Evolutionary conservation across 2,329 filamentous ascomycete genomes (phyloP).

Genomic region (Fusarium brachygibbosum): DNA sequence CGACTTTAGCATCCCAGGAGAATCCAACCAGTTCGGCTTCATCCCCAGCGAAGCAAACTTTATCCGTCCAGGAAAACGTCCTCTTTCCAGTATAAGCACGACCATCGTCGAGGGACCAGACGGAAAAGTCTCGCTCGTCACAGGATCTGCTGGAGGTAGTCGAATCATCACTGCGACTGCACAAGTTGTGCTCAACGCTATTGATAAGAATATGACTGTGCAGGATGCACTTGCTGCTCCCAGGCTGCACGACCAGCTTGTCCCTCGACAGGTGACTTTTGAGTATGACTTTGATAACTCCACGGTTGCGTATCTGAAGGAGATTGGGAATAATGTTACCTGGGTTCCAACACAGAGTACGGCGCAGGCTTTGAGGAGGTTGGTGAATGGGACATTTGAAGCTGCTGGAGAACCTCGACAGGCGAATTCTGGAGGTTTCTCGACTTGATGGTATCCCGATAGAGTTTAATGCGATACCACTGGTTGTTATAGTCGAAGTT

Average conservation of each 20-base stretch:
- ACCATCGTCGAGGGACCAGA: conserved; percentile 81
- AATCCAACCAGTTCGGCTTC: conserved; percentile 81
- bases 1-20: conserved; percentile 83
- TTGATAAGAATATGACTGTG: conserved; percentile 75
- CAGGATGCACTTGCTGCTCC: conserved; percentile 75
- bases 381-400: conserved; percentile 78
- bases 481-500: too few relatives aligned
- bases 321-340: conserved; percentile 79
- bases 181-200: conserved; percentile 80
- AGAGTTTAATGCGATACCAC: too few relatives aligned
- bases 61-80: conserved; percentile 80
- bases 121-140: conserved; percentile 76
- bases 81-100: conserved; percentile 82
- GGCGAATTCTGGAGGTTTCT: conserved; percentile 76
- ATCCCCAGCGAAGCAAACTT: conserved; percentile 81
- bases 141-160: conserved; percentile 85
- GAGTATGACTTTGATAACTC: conserved; percentile 80
- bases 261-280: conserved; percentile 76
- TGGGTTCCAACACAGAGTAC: conserved; percentile 76
- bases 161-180: conserved; percentile 86
- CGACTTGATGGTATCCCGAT: conserved; percentile 33
- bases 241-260: conserved; percentile 85
- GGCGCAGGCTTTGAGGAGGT: conserved; percentile 77
- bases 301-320: conserved; percentile 75
- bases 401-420: conserved; percentile 88